Evolutionary conservation across 2,329 filamentous ascomycete species (phyloP), one percentile per base, ranked within the genome.

Genomic region (Cladorrhinum sp.): DNA sequence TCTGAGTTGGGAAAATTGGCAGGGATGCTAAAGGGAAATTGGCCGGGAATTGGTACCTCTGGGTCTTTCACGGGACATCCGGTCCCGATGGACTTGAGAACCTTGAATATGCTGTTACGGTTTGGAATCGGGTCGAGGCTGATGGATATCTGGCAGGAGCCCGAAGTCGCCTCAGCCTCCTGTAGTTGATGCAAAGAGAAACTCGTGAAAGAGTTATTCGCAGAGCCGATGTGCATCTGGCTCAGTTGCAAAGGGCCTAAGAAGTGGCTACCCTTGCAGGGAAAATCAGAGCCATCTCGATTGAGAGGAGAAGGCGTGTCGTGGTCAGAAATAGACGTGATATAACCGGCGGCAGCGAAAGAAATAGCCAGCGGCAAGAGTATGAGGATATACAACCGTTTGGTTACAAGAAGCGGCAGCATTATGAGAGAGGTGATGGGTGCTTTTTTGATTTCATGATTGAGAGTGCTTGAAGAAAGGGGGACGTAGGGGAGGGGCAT

Each of bases 141-240:
- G 66, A 98, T 77, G 12, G 88, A 88, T 62, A 98, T 78, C 69
- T 98, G 93, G 77, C 93, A 98, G 0, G 91, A 95, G 0, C 95
- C 95, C 3, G 41, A 45, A n/a, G 41, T 45, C 6, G 16, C n/a
- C 16, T 20, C 8, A 7, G 16, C 3, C n/a, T n/a, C n/a, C n/a
- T n/a, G n/a, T 22, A 22, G 16, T 18, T 18, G 16, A n/a, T n/a
- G n/a, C 18, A 18, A 18, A 8, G 16, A 18, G 41, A 45, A 20
- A 7, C 3, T 12, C 8, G 41, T 45, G 18, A 45, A 9, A 7
- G 3, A 18, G 41, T 45, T 45, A 7, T 20, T 4, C n/a, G n/a
- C 3, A 18, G 16, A 18, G 16, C 41, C 41, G 41, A 45, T 3
- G 2, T 9, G 8, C 3, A 45, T 20, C 10, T 41, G 36, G 36